Base-by-base conservation (phyloP, 164 flowering plant species). In the Stephania japonica region DNA sequence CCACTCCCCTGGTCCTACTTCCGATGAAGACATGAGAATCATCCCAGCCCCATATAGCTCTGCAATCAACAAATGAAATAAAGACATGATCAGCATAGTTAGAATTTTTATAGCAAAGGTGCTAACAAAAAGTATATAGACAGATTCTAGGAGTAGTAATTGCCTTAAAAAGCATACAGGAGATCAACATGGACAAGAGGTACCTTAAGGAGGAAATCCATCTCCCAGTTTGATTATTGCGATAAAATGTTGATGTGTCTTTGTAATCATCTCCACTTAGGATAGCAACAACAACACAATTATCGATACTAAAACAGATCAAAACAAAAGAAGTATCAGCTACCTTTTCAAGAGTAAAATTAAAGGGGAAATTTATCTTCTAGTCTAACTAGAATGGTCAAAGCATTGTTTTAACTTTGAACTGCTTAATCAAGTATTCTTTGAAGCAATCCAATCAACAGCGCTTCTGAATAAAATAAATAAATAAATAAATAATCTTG, bases 31-130 rank as follows among this genome's bases (percentile, higher is more conserved):
- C 41, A 68, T 81, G 77, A n/a, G 86, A 84, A 80, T 92, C 97
- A 72, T 91, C 94, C 99, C 99, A 95, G 12, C 96, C 99, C 98
- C 99, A 95, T 76, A 89, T 86, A 27, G 89, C 94, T 79, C 97
- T 94, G 89, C 25, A 68, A n/a, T 74, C 68, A 50, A 50, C 59
- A 69, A 44, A 68, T 26, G 21, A 62, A 78, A 12, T 41, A 65
- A 41, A n/a, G n/a, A n/a, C n/a, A n/a, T n/a, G n/a, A n/a, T n/a
- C n/a, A n/a, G n/a, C 0, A 32, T 32, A 32, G 38, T 32, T 32
- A 32, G 3, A 32, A 32, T 32, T 32, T 32, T 32, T 0, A 32
- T 0, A 32, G 38, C 38, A 32, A 32, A 32, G 38, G 38, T 32
- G 38, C 38, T 32, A 32, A 32, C 38, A 32, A 32, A 32, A 32